A percentile compares a stretch with the other conserved stretches of the same genome.
Evolutionary conservation across 2,329 filamentous ascomycete species (phyloP).

Genomic region (Aspergillus uvarum): DNA sequence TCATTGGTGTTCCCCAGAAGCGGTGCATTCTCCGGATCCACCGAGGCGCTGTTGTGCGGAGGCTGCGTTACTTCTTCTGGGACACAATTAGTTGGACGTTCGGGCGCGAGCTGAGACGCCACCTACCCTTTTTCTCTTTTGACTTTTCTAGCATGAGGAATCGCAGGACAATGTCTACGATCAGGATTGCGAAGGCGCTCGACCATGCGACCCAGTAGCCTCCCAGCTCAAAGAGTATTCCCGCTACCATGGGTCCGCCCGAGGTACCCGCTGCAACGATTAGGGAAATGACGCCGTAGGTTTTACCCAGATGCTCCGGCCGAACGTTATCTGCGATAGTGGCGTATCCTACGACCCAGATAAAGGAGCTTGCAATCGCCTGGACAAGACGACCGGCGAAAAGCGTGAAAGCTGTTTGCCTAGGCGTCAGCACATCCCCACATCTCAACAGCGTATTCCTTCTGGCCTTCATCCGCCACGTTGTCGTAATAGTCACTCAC

Average conservation of each 20-base stretch:
- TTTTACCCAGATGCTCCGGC: conserved; percentile 25
- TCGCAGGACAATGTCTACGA: conserved; percentile 30
- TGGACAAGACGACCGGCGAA: conserved; percentile 31
- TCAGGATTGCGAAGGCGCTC: conserved; percentile 26
- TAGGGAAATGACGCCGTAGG: conserved; percentile 26
- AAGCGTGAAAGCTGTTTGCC: conserved; percentile 12
- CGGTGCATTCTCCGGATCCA: conserved; percentile 13
- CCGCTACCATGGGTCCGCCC: conserved; percentile 29
- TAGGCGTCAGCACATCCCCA: background rate
- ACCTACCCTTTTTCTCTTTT: background rate
- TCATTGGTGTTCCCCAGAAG: background rate
- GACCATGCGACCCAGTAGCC: conserved; percentile 34
- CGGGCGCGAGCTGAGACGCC: background rate
- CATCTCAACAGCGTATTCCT: background rate
- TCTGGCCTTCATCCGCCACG: background rate
- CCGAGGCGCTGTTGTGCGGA: background rate
- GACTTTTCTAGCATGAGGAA: conserved; percentile 22
- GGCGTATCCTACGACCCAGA: conserved; percentile 33
- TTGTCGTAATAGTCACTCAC: conserved; percentile 15
- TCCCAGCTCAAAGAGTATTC: conserved; percentile 26
- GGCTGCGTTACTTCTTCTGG: background rate
- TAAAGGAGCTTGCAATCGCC: conserved; percentile 24
- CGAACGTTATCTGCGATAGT: conserved; percentile 29
- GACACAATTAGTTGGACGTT: background rate
- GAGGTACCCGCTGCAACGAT: conserved; percentile 28